These are phyloP conservation scores for Elaphomyces granulatus DNA, from an alignment of 495 filamentous ascomycete genomes.

Conservation along the genomic window DNA sequence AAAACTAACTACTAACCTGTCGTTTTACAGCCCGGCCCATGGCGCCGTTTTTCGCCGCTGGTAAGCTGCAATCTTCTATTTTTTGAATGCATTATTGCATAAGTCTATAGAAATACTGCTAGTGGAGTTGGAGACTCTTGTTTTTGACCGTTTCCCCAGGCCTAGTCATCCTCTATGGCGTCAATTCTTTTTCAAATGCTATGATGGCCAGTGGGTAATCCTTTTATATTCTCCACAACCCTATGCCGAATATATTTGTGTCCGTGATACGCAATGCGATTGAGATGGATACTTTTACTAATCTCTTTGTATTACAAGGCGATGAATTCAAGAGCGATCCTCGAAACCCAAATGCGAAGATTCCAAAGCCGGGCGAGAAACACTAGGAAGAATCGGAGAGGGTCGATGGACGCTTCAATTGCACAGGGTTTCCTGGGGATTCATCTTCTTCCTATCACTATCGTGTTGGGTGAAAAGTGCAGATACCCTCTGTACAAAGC, in stretches of 20 bases:
- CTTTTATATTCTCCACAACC: conserved; percentile 1
- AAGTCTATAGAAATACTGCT: too few species aligned
- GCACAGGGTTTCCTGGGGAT: background rate
- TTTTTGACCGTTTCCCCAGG: conserved; percentile 50
- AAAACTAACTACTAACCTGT: conserved; percentile 25
- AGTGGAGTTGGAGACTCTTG: background rate
- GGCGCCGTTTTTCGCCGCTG: conserved; percentile 84
- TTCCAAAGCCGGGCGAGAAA: conserved; percentile 23
- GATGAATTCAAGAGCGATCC: conserved; percentile 94
- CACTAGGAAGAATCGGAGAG: conserved; percentile 16
- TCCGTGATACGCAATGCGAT: too few species aligned
- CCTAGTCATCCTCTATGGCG: conserved; percentile 67
- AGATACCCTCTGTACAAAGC: conserved; percentile 6
- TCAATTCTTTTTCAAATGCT: conserved; percentile 59
- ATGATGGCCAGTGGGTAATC: conserved; percentile 56
- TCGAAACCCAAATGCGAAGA: conserved; percentile 62
- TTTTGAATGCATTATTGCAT: too few species aligned
- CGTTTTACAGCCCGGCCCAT: conserved; percentile 59
- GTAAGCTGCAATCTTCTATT: conserved; percentile 40
- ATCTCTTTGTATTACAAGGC: conserved; percentile 34
- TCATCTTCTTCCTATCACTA: background rate
- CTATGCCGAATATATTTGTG: too few species aligned
- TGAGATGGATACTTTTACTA: too few species aligned
- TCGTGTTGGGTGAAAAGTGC: background rate
- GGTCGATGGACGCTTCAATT: background rate